These are phyloP conservation scores for Priceomyces melissophilus DNA, from an alignment of 805 yeast genomes.

Conservation along the genomic window DNA sequence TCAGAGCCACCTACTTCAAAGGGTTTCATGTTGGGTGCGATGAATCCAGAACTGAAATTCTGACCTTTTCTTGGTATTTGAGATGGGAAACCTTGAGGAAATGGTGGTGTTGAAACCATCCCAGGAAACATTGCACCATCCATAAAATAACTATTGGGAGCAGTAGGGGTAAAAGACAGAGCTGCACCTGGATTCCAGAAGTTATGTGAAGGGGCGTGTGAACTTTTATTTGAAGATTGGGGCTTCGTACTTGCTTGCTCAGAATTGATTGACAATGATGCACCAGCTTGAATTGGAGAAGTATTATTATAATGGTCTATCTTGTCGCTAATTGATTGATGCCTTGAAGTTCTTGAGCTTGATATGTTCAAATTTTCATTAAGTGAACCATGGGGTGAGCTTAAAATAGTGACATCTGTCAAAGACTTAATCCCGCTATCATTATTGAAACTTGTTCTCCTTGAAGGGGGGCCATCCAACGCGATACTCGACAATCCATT, in stretches of 20 bases:
- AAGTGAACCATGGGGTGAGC: slow-evolving; percentile 38
- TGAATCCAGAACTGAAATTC: slow-evolving; percentile 34
- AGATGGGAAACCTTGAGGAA: slow-evolving; percentile 24
- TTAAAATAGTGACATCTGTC: slow-evolving; percentile 12
- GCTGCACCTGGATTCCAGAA: slow-evolving; percentile 71
- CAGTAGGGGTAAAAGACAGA: slow-evolving; percentile 51
- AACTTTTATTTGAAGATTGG: slow-evolving; percentile 2
- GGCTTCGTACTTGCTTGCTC: slow-evolving; percentile 16
- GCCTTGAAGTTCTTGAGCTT: slow-evolving; percentile 34
- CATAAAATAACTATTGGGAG: slow-evolving; percentile 25
- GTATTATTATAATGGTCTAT: slow-evolving; percentile 52
- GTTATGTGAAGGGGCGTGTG: slow-evolving; percentile 22
- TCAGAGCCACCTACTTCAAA: too few species aligned
- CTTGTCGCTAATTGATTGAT: slow-evolving; percentile 58
- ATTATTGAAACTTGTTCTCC: slow-evolving; percentile 51
- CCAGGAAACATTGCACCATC: slow-evolving; percentile 20
- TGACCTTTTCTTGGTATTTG: slow-evolving; percentile 27
- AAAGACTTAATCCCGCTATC: slow-evolving; percentile 23
- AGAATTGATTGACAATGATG: slow-evolving; percentile 29
- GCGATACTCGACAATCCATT: slow-evolving; percentile 39
- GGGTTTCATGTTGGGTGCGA: slow-evolving; percentile 15
- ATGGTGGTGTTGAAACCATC: slow-evolving; percentile 16
- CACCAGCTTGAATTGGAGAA: slow-evolving; percentile 45
- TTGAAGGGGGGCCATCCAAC: slow-evolving; percentile 28
- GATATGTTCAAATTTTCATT: slow-evolving; percentile 43